Percentiles rank a stretch among this genome's conserved stretches.
These are phyloP conservation scores for Taxillus chinensis DNA, from an alignment of 164 flowering plant genomes.

Conservation along the genomic window DNA sequence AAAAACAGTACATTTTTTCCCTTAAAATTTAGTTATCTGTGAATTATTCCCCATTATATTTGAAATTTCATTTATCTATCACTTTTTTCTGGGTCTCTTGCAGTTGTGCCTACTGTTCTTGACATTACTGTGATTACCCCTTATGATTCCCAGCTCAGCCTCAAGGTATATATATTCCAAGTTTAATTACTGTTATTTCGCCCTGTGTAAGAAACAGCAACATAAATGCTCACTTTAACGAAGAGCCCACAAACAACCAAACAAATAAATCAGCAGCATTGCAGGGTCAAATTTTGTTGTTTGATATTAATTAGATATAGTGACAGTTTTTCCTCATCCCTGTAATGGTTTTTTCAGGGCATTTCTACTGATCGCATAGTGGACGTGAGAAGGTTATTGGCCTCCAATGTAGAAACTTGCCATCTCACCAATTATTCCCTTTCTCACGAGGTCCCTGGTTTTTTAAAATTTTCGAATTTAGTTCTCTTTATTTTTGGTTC, in stretches of 20 bases:
- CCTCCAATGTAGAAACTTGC: slow-evolving; percentile 71
- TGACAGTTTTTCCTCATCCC: background rate
- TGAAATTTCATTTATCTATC: background rate
- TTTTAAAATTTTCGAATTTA: background rate
- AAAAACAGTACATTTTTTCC: background rate
- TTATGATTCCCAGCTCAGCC: slow-evolving; percentile 59
- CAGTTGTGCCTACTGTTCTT: slow-evolving; percentile 65
- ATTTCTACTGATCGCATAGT: slow-evolving; percentile 92
- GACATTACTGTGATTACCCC: slow-evolving; percentile 79
- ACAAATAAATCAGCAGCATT: background rate
- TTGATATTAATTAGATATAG: background rate
- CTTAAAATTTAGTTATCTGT: background rate
- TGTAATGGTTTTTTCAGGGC: slow-evolving; percentile 38
- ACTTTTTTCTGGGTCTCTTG: slow-evolving; percentile 14
- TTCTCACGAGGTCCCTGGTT: slow-evolving; percentile 58
- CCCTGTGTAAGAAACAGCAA: background rate
- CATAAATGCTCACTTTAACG: background rate
- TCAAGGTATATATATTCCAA: slow-evolving; percentile 43
- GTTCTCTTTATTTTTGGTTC: background rate
- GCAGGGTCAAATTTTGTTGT: background rate
- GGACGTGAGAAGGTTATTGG: slow-evolving; percentile 68
- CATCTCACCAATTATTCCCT: slow-evolving; percentile 81
- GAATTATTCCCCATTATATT: background rate
- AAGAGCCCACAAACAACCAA: too few relatives aligned
- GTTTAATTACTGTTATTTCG: too few relatives aligned